These are phyloP conservation scores for Aureobasidium sp. DNA, from an alignment of 2,329 filamentous ascomycete genomes.

Conservation along the genomic window DNA sequence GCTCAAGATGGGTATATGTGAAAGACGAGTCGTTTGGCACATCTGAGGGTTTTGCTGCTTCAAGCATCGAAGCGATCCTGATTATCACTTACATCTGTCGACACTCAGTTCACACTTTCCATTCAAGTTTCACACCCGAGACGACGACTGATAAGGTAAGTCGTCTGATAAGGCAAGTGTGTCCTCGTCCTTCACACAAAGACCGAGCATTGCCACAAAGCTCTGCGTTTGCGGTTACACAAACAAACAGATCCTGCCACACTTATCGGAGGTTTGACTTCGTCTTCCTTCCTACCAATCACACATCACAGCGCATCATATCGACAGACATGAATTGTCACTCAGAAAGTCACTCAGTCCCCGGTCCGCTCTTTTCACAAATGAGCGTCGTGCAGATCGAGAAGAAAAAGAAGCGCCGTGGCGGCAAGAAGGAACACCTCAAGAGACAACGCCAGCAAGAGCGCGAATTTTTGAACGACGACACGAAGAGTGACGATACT, in stretches of 20 bases:
- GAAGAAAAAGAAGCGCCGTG: not conserved
- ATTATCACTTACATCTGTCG: too few relatives aligned
- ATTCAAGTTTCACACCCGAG: too few relatives aligned
- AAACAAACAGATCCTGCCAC: not conserved
- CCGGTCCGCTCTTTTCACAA: not conserved
- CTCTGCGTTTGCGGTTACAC: not conserved
- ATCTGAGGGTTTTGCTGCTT: too few relatives aligned
- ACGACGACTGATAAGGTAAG: not conserved
- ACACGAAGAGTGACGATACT: not conserved
- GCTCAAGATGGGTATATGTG: too few relatives aligned
- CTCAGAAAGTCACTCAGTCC: not conserved
- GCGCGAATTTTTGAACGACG: not conserved
- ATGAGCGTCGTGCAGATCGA: not conserved
- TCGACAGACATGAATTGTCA: not conserved
- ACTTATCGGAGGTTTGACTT: not conserved
- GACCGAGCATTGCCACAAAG: not conserved
- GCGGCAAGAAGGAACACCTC: constrained; percentile 3
- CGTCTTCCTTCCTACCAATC: not conserved
- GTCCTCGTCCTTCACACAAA: not conserved
- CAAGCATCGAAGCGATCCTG: too few relatives aligned
- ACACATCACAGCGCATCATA: not conserved
- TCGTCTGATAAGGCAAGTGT: not conserved
- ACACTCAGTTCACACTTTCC: too few relatives aligned
- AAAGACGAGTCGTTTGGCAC: too few relatives aligned
- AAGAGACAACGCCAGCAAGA: not conserved